A percentile compares a stretch with the other conserved stretches of the same genome.
phyloP scores from a whole-genome alignment of 441 rosid species.

The Arabidopsis lyrata region DNA sequence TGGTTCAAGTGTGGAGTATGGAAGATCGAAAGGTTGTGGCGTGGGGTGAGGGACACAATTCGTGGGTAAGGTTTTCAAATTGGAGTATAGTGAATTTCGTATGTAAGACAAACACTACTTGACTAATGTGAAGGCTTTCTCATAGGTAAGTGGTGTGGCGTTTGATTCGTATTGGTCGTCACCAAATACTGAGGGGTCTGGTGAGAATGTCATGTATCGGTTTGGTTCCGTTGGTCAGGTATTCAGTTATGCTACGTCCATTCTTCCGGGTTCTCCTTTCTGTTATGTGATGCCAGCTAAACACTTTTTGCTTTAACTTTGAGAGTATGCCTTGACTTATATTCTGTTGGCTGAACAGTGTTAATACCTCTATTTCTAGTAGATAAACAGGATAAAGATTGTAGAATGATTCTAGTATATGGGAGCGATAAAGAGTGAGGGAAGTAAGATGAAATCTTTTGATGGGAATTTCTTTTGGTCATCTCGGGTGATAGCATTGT shows the following conservation, averaged over 20 bases:
- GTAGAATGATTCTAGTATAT: constrained; percentile 1
- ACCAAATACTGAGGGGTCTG: constrained; percentile 83
- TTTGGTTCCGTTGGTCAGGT: constrained; percentile 99
- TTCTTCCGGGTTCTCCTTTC: constrained; percentile 23
- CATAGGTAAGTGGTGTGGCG: constrained; percentile 99
- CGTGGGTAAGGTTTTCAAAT: constrained; percentile 73
- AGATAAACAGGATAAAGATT: constrained; percentile 3
- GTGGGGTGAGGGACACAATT: constrained; percentile 99
- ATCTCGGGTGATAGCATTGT: background rate
- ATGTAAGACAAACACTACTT: constrained; percentile 17
- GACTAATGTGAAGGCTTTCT: constrained; percentile 43
- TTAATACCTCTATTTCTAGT: background rate
- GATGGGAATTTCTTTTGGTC: background rate
- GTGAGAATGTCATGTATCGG: constrained; percentile 84
- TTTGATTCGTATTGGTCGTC: constrained; percentile 96
- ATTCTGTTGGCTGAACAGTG: background rate
- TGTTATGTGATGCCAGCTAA: constrained; percentile 1
- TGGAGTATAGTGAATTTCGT: background rate
- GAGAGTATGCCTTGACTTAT: constrained; percentile 2
- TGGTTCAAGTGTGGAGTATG: constrained; percentile 99
- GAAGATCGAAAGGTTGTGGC: constrained; percentile 98
- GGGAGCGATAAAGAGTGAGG: background rate
- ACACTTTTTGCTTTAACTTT: constrained; percentile 18
- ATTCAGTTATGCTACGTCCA: constrained; percentile 33
- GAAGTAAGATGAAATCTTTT: constrained; percentile 5